Base-by-base conservation (phyloP, 2,329 filamentous ascomycete genomes). In the Fusarium sp. region DNA sequence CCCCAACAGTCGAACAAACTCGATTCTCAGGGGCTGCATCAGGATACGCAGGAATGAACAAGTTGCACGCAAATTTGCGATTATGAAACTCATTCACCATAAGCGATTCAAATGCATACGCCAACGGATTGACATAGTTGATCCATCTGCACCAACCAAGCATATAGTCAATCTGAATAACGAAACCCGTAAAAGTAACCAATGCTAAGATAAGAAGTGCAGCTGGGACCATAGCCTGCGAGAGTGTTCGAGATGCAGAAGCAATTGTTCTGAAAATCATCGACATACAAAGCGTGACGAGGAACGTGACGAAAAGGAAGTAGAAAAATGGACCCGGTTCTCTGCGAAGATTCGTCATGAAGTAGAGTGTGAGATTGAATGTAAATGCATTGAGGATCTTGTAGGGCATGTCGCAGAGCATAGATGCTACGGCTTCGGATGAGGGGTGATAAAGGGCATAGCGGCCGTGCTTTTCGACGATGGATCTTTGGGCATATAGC, bases 121-220 rank as follows among this genome's bases (percentile, higher is more conserved):
- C 86, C 11, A 92, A 85, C 4, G 89, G 89, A 62, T 91, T 86
- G 49, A 91, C 80, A 71, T 90, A 91, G 64, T 87, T 88, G 64
- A 92, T 90, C 90, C 90, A 92, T 41, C 87, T 81, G 41, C 87
- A 87, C 89, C 90, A 92, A 2, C 85, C 87, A 15, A 87, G 82
- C 88, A 89, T 92, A 77, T 79, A 78, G 6, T 74, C 63, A 1
- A 74, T 73, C 4, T 77, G 78, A 23, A 83, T 82, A 13, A 82
- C 77, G 65, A 90, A 87, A 69, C 85, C 87, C 2, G 87, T 88
- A 67, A 80, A 79, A 1, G 70, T 78, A 0, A 78, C 66, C 2
- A 79, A 3, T 5, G 74, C 75, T 1, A 78, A 64, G 9, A 78
- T 76, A 18, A 84, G 76, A 5, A 85, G 70, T 0, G 82, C 78